Conservation (phyloP, 2,329 filamentous ascomycete species). For the Plectosphaerella sp. region DNA sequence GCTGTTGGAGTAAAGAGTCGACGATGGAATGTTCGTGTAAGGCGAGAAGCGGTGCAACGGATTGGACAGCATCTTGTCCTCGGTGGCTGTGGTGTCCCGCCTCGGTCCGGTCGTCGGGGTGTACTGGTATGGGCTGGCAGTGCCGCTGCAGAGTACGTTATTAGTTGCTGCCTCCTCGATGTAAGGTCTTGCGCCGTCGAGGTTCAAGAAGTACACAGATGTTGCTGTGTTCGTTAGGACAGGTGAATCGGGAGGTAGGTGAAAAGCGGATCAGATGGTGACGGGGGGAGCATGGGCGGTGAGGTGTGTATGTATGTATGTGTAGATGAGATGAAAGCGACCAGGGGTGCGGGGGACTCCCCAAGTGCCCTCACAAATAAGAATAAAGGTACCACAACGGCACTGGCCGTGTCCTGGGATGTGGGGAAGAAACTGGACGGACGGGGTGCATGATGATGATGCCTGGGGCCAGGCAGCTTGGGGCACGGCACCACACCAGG, state of each 20-base stretch:
- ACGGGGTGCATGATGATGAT: neutral
- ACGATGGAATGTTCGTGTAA: slow-evolving; percentile 49
- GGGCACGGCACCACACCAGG: neutral
- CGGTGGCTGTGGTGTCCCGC: slow-evolving; percentile 2
- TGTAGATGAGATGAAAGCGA: neutral
- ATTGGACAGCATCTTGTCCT: slow-evolving; percentile 56
- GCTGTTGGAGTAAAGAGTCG: slow-evolving; percentile 50
- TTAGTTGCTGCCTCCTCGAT: neutral
- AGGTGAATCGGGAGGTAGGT: slow-evolving; percentile 1
- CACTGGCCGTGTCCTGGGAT: neutral
- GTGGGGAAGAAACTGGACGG: neutral
- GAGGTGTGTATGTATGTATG: slow-evolving; percentile 4
- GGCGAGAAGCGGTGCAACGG: slow-evolving; percentile 59
- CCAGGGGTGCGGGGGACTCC: neutral
- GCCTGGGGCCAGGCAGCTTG: neutral
- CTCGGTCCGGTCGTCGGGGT: slow-evolving; percentile 3
- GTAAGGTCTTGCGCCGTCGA: neutral
- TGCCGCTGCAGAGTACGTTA: neutral
- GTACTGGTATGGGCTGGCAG: neutral
- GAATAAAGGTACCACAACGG: neutral
- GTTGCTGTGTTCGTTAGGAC: slow-evolving; percentile 14
- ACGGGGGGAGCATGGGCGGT: neutral
- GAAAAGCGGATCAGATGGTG: neutral
- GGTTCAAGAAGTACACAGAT: no score
- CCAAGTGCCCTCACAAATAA: neutral